Base-by-base conservation (phyloP, 345 rosid genomes). In the Euphorbia tirucalli region DNA sequence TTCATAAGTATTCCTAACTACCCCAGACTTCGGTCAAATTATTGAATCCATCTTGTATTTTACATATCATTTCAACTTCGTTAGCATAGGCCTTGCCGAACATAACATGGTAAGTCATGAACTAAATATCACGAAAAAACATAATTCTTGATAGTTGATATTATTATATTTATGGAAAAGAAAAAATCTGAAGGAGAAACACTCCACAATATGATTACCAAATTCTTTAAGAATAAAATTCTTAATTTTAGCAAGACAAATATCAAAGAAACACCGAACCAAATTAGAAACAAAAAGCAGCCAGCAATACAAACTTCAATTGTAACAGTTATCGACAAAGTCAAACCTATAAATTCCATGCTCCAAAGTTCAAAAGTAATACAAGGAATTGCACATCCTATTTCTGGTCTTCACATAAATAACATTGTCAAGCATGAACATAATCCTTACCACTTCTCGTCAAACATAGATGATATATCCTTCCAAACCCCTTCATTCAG, bases 361-460 rank as follows among this genome's bases (percentile, higher is more conserved):
- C 41, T 48, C 22, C 52, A 24, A 54, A 54, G 13, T 21, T 37
- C 67, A 71, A 25, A n/a, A 62, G 50, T 49, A 30, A 0, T 14
- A 49, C 31, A 32, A 25, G 44, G 35, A 28, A 7, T n/a, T 59
- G 80, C 61, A 69, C 74, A 60, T 1, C 61, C 58, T n/a, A 61
- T 57, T 19, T 22, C 24, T 50, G 49, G 56, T 62, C 65, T 43
- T 27, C 30, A 41, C 0, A 5, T 6, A 70, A 52, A 70, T 25
- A 63, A 77, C 32, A 41, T 31, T 64, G 39, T 50, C 57, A 21
- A 57, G 55, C n/a, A 28, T 41, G 25, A 73, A 65, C 24, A 35
- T 1, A 52, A 62, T 61, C 61, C 83, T 81, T 83, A 92, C 99
- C 99, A 95, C 73, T 90, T 95, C 84, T 92, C 98, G 74, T 95